Evolutionary conservation across 139 green algal genomes (phyloP), one percentile per base, ranked within the genome.

Genomic region (Haematococcus lacustris): DNA sequence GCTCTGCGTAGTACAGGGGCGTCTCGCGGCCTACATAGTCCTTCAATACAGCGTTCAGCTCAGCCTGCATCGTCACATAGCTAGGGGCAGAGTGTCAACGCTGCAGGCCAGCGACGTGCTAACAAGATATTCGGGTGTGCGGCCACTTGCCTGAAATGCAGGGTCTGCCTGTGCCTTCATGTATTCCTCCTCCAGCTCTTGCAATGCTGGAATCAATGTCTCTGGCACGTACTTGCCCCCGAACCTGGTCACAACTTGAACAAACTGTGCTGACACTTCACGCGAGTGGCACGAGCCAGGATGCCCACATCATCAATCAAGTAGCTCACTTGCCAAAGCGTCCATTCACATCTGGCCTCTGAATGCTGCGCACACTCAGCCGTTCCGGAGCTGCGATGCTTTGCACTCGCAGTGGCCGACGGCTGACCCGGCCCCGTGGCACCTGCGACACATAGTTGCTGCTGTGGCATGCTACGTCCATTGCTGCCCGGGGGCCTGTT

Each of bases 141-240:
- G 17, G 13, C 17, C 17, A 21, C 47, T 57, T 21, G 21, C 53
- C 80, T 92, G 77, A 80, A 96, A 97, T 1, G 73, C 67, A 0
- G 87, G 83, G 69, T 97, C 91, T 0, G 72, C 73, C 28, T 79
- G 77, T 0, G 84, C 87, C 70, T 86, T 75, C 38, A 81, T 73
- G 77, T 97, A 98, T 1, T 85, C 90, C 40, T 75, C 73, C 74
- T 97, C 90, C 32, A 99, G 86, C 73, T 96, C 88, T 3, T 79
- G 61, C 26, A 99, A 83, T 0, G 93, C 93, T 3, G 82, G 81
- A 40, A 99, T 98, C 33, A 99, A 88, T 32, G 95, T 99, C 83
- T 99, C 95, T 0, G 95, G 95, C 37, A 99, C 95, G 76, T 97
- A 99, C 67, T 96, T 94, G 50, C 95, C 95, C 25, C 95, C 95